Conservation (phyloP, 345 rosid genomes). For the Lagerstroemia speciosa region DNA sequence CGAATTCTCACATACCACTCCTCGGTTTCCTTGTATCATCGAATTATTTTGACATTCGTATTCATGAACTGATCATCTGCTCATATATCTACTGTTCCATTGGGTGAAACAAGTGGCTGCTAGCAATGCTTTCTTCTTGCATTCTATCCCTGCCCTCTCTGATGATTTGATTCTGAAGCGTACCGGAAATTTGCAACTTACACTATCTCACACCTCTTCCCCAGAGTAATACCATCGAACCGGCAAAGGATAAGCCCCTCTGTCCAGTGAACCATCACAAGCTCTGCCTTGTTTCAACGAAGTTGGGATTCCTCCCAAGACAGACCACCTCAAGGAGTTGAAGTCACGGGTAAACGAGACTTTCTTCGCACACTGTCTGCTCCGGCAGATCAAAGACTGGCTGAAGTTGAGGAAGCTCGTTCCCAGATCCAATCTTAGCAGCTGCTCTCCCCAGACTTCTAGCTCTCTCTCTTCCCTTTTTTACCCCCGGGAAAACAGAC, state of each 20-base stretch:
- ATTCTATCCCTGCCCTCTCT: neutral
- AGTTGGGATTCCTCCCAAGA: slow-evolving; percentile 26
- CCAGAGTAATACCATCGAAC: neutral
- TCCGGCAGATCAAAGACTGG: slow-evolving; percentile 33
- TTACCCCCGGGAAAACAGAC: too few relatives aligned
- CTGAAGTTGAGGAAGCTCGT: slow-evolving; percentile 17
- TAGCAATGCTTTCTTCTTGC: neutral
- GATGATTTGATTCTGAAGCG: neutral
- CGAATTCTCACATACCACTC: too few relatives aligned
- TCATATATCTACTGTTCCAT: too few relatives aligned
- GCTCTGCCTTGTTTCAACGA: slow-evolving; percentile 7
- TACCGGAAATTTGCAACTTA: neutral
- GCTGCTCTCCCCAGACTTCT: too few relatives aligned
- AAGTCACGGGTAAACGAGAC: slow-evolving; percentile 28
- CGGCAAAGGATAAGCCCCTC: neutral
- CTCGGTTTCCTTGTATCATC: too few relatives aligned
- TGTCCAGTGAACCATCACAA: neutral
- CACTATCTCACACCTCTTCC: neutral
- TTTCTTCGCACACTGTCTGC: slow-evolving; percentile 44
- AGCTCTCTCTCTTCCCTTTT: too few relatives aligned
- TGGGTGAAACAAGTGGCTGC: too few relatives aligned
- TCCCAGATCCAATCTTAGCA: slow-evolving; percentile 30
- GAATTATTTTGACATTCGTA: neutral
- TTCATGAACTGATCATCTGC: neutral
- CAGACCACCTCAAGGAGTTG: slow-evolving; percentile 19